Evolutionary conservation across 768 basidiomycete genomes (phyloP), one percentile per base, ranked within the genome.

Genomic region (Russula brevipes): DNA sequence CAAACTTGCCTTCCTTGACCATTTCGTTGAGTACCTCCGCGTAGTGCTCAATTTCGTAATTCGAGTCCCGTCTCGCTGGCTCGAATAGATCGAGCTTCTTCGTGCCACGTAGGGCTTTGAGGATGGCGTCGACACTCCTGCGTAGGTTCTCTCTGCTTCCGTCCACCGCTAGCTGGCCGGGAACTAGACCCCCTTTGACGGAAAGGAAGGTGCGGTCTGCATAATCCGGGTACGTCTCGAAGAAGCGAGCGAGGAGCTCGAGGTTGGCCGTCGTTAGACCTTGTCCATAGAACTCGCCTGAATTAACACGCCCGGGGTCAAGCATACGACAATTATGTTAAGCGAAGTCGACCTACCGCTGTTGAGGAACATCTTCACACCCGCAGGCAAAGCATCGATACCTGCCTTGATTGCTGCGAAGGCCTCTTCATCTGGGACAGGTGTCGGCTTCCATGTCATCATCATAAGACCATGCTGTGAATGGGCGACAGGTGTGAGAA

Each of bases 11-110:
- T 68, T 86, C 84, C 42, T 81, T 74, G 57, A 79, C 72, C 45
- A 86, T 73, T 5, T 70, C 74, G 14, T 72, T 73, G 16, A 88
- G 76, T 14, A 72, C 72, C 46, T 71, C 66, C 55, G 80, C 77
- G 16, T 72, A 69, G 6, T 82, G 76, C 71, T 86, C 84, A 63
- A 86, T 70, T 0, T 80, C 64, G 10, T 75, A 65, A 9, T 72
- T 76, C 5, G 68, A 67, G 39, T 83, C 82, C 10, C 81, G 73
- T 7, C 83, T 77, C 2, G 83, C 80, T 17, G 75, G 74, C 70
- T 87, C 73, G 72, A 81, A 89, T 3, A 88, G 70, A 70, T 89
- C 87, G 59, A 87, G 68, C 66, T 75, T 79, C 73, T 83, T 84
- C 54, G 74, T 79, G 19, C 79, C 78, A 0, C 82, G 77, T 4